Percentiles rank a stretch among this genome's conserved stretches.
phyloP scores from a whole-genome alignment of 139 green algal genomes.

The Yamagishiella unicocca region DNA sequence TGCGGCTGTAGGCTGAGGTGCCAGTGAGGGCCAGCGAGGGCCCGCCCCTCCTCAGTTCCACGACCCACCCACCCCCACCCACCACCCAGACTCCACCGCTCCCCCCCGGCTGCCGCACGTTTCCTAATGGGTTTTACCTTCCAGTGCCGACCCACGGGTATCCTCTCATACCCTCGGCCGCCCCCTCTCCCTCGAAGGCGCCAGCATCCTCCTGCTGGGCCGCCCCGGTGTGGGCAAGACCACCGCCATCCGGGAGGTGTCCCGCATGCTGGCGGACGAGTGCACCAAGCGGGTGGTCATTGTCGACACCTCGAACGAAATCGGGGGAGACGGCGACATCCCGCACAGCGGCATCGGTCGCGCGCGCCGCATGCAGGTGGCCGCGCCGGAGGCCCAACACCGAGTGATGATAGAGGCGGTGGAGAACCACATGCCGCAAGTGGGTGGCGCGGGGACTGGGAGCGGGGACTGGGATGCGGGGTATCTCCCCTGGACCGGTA shows the following conservation, averaged over 20 bases:
- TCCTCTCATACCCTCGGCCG: no score
- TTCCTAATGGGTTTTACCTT: not conserved
- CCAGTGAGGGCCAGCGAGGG: not conserved
- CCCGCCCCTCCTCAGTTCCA: not conserved
- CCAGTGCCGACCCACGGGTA: no score
- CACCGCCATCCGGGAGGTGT: constrained; percentile 84
- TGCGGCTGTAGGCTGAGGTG: not conserved
- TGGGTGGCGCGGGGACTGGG: constrained; percentile 37
- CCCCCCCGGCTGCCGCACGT: no score
- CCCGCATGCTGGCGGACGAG: constrained; percentile 87
- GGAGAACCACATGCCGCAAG: constrained; percentile 97
- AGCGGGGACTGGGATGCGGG: constrained; percentile 93
- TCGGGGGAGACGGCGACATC: constrained; percentile 93
- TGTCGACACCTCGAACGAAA: constrained; percentile 96
- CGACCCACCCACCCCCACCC: not conserved
- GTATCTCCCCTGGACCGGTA: no score
- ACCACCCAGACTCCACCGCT: no score
- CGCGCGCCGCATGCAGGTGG: constrained; percentile 95
- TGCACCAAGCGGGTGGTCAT: constrained; percentile 85
- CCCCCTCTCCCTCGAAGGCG: constrained; percentile 48
- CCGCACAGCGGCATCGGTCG: constrained; percentile 94
- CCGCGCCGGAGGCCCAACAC: constrained; percentile 81
- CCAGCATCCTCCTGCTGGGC: constrained; percentile 81
- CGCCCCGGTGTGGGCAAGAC: constrained; percentile 96
- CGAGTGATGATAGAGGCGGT: constrained; percentile 95